These are phyloP conservation scores for Neopestalotiopsis sp. DNA, from an alignment of 2,329 filamentous ascomycete genomes.

Conservation along the genomic window DNA sequence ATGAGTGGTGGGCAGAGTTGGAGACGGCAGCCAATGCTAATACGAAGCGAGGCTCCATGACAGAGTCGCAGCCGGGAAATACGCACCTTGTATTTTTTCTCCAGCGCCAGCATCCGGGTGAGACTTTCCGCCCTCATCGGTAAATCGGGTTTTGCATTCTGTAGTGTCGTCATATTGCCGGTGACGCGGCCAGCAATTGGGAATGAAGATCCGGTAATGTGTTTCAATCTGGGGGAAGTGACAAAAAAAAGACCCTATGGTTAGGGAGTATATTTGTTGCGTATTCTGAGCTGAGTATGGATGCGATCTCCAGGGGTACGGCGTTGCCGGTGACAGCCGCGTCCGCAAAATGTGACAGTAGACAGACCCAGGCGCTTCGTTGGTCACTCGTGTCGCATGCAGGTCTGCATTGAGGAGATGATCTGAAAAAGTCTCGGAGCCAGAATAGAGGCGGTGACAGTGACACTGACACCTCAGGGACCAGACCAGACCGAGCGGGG, in stretches of 20 bases:
- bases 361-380: background rate
- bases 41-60: slow-evolving; percentile 11
- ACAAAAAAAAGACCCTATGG: background rate
- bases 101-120: slow-evolving; percentile 64
- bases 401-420: background rate
- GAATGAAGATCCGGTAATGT: slow-evolving; percentile 14
- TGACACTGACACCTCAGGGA: too few relatives aligned
- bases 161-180: slow-evolving; percentile 36
- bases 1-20: slow-evolving; percentile 32
- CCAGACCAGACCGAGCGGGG: background rate
- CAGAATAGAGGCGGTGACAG: background rate
- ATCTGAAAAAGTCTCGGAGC: slow-evolving; percentile 10
- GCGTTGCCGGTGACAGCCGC: slow-evolving; percentile 9
- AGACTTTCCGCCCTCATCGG: slow-evolving; percentile 52
- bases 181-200: slow-evolving; percentile 16
- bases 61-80: slow-evolving; percentile 31
- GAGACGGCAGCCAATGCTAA: slow-evolving; percentile 23
- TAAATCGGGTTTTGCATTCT: slow-evolving; percentile 30
- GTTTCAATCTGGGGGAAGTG: slow-evolving; percentile 12
- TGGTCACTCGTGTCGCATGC: background rate
- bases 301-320: slow-evolving; percentile 14
- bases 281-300: slow-evolving; percentile 16
- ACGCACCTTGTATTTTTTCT: slow-evolving; percentile 62
- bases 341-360: slow-evolving; percentile 1
- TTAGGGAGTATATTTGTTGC: slow-evolving; percentile 7